Evolutionary conservation across 331 rosid genomes (phyloP).

Genomic region (Arachis monticola): DNA sequence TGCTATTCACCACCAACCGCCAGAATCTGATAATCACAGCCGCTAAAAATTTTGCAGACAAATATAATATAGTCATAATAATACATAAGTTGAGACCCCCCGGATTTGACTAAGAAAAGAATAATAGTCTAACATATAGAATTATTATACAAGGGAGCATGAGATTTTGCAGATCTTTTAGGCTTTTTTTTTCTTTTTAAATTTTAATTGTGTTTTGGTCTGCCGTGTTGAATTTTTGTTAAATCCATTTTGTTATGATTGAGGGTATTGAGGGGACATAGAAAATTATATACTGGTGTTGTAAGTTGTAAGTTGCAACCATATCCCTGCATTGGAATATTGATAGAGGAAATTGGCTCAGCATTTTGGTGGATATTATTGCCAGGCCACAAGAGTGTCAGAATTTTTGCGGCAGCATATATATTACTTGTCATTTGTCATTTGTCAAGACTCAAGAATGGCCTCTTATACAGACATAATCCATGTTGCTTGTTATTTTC

Average conservation of each 20-base stretch:
- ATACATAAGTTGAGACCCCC: slow-evolving; percentile 49
- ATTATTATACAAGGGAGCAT: slow-evolving; percentile 26
- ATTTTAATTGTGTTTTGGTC: not conserved
- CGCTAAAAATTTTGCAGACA: slow-evolving; percentile 59
- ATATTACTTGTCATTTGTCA: slow-evolving; percentile 24
- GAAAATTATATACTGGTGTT: too few species aligned
- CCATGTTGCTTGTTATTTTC: not conserved
- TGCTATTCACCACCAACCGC: slow-evolving; percentile 48
- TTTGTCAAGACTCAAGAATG: slow-evolving; percentile 9
- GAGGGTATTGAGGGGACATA: too few species aligned
- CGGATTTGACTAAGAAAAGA: slow-evolving; percentile 42
- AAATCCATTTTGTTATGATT: too few species aligned
- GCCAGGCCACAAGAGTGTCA: slow-evolving; percentile 30
- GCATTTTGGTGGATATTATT: slow-evolving; percentile 45
- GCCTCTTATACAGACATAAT: slow-evolving; percentile 4
- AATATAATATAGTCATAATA: not conserved
- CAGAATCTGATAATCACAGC: slow-evolving; percentile 45
- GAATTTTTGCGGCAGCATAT: slow-evolving; percentile 31
- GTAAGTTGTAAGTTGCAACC: too few species aligned
- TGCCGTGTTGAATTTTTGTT: not conserved
- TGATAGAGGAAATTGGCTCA: slow-evolving; percentile 26
- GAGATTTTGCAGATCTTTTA: slow-evolving; percentile 33
- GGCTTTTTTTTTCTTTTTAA: not conserved
- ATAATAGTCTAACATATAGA: slow-evolving; percentile 49
- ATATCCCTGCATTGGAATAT: slow-evolving; percentile 14